Evolutionary conservation across 1,139 yeast species (phyloP).

Genomic region (Saccharomyces hybrid): DNA sequence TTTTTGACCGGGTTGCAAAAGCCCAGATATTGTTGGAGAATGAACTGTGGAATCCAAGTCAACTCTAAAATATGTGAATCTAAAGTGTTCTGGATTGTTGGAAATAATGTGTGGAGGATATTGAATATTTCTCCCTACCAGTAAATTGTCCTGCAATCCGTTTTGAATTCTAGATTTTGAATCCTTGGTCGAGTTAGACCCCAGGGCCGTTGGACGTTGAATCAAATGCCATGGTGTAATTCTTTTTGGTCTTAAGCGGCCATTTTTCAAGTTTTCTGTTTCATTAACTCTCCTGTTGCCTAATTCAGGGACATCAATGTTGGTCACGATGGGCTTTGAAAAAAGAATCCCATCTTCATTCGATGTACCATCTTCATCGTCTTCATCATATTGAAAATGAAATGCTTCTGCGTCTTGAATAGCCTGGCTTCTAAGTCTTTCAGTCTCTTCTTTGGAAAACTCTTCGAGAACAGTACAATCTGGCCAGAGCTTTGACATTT

Average conservation of each 20-base stretch:
- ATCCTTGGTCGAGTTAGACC: constrained; percentile 9
- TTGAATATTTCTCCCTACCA: constrained; percentile 30
- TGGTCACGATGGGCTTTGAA: constrained; percentile 36
- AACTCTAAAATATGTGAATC: constrained; percentile 90
- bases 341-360: constrained; percentile 32
- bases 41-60: constrained; percentile 87
- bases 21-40: constrained; percentile 80
- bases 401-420: constrained; percentile 37
- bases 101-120: constrained; percentile 38
- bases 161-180: constrained; percentile 7
- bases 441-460: constrained; percentile 63
- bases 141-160: constrained; percentile 23
- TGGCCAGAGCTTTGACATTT: constrained; percentile 54
- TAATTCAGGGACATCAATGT: constrained; percentile 36
- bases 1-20: constrained; percentile 50
- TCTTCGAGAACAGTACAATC: constrained; percentile 69
- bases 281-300: constrained; percentile 53
- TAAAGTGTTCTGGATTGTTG: constrained; percentile 41
- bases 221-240: constrained; percentile 68
- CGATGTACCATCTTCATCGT: constrained; percentile 20
- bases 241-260: constrained; percentile 68
- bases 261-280: constrained; percentile 46
- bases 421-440: constrained; percentile 40
- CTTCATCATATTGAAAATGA: constrained; percentile 33
- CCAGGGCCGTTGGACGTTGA: constrained; percentile 12